Evolutionary conservation across 73 alveolate genomes (phyloP), one percentile per base, ranked within the genome.

Genomic region (Durusdinium trenchii): DNA sequence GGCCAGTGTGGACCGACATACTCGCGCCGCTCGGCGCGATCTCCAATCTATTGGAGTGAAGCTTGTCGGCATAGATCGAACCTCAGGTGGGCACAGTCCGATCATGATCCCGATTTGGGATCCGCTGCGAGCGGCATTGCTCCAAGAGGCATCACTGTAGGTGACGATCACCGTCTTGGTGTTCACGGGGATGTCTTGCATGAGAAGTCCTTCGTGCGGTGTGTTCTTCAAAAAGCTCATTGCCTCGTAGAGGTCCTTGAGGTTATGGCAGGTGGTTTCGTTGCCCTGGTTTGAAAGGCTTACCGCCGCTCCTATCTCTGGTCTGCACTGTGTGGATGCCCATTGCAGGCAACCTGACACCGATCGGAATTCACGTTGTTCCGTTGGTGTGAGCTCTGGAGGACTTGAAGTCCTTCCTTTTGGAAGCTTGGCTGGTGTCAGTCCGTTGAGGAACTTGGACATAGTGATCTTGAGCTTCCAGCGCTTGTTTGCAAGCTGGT

Each of bases 141-240:
- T 71, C 92, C 69, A 82, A 5, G 64, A 28, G 18, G 92, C 92
- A 50, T 82, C 92, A 2, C 73, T 48, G 92, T 82, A 82, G 67
- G 92, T 82, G 46, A 82, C 47, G 46, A 82, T 6, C 46, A 82
- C 92, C 35, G 51, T 6, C 3, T 26, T 35, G 43, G 5, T 40
- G 32, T 82, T 47, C 48, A 82, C 50, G 30, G 92, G 92, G 73
- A 47, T 71, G 52, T 82, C 92, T 26, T 46, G 73, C 30, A 82
- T 48, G 50, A 82, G 10, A n/a, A 82, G 3, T 12, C 92, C 92
- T 26, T 82, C 51, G 45, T 78, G 14, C 62, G 40, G 9, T 38
- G 89, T 78, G 45, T 43, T 42, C 89, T 42, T 78, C 64, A 47
- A 45, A 48, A 5, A 50, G 51, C 30, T 5, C 50, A 82, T 47